These are phyloP conservation scores for Theobroma cacao DNA, from an alignment of 345 rosid species.

Conservation along the genomic window DNA sequence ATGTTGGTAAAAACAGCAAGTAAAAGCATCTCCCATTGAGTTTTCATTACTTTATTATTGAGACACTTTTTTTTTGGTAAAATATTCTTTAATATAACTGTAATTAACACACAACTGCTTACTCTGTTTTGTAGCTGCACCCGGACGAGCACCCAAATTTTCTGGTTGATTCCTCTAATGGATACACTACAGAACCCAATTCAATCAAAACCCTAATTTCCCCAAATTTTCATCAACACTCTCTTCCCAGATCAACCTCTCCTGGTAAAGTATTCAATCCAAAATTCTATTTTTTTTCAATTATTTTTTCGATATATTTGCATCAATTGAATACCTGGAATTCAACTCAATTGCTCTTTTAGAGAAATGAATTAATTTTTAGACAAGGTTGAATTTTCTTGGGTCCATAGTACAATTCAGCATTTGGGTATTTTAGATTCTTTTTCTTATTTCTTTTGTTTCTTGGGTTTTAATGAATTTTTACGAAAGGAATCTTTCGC, in stretches of 20 bases:
- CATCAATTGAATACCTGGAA: neutral
- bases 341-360: neutral
- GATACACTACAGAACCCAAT: neutral
- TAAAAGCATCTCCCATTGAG: neutral
- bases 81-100: neutral
- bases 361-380: neutral
- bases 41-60: neutral
- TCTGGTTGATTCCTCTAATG: neutral
- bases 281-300: neutral
- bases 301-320: neutral
- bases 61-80: neutral
- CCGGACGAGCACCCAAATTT: neutral
- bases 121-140: neutral
- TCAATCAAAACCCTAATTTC: conserved; percentile 1
- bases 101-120: neutral
- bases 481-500: neutral
- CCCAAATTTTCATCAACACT: neutral
- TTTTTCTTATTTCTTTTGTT: neutral
- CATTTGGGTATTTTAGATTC: neutral
- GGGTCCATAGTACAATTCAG: neutral
- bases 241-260: neutral
- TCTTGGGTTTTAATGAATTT: neutral
- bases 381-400: neutral
- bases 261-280: neutral
- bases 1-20: neutral